Base-by-base conservation (phyloP, 352 stramenopile genomes). In the Globisporangium emineosum region DNA sequence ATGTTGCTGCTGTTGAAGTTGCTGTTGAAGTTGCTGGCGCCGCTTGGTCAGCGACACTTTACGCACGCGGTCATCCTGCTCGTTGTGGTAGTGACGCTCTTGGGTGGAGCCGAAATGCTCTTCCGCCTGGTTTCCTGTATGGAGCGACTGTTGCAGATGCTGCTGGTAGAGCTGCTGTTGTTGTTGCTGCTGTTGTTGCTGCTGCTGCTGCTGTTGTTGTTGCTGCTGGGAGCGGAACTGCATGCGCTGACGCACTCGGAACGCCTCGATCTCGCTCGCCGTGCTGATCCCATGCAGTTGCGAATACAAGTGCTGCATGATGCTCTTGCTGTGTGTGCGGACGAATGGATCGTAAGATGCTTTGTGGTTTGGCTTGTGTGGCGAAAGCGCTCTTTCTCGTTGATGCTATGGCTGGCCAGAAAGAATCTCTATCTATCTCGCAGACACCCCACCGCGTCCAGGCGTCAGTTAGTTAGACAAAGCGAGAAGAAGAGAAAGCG, bases 1-100 rank as follows among this genome's bases (percentile, higher is more conserved):
- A 10, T 35, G 52, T 5, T 54, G 49, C 1, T 54, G 49, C 3
- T 40, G 35, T 15, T 60, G 21, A 5, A 33, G 23, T 12, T 65
- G 68, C 8, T 62, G 62, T 43, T 69, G 69, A 27, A 70, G 59
- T 27, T 72, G 60, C 42, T 79, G 64, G 2, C 65, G 68, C 2
- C 67, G 67, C 65, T 71, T 71, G 45, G 68, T 70, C 55, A 64
- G 35, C 32, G 74, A 69, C 25, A 80, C 62, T 47, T 87, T 87
- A 55, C 76, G 76, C 0, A 69, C 65, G 43, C 76, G 78, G 56
- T 69, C 68, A 50, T 78, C 65, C 1, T 76, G 67, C 1, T 73
- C 59, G n/a, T 76, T 45, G 43, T 73, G n/a, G n/a, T n/a, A n/a
- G n/a, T 67, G 19, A 35, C 17, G 40, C 40, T 21, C 40, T 21